These are phyloP conservation scores for Alternaria hordeiaustralica DNA, from an alignment of 2,329 filamentous ascomycete species.

Conservation along the genomic window DNA sequence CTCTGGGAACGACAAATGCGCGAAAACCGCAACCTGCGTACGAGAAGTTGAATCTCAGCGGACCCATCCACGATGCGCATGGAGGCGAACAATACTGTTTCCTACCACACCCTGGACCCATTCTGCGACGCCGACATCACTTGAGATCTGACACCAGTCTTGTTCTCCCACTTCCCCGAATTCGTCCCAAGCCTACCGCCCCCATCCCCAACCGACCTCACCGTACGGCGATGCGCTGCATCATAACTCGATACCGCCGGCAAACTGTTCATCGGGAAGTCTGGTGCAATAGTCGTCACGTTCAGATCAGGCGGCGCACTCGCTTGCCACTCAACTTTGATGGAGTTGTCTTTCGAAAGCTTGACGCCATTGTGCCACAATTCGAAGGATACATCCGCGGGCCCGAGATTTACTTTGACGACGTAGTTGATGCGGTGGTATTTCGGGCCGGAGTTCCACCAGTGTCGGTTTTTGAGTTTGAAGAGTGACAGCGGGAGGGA, in stretches of 20 bases:
- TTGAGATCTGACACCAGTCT: neutral
- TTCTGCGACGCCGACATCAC: neutral
- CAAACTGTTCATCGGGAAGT: slow-evolving; percentile 11
- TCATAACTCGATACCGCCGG: neutral
- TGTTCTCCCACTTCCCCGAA: neutral
- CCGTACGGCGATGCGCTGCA: neutral
- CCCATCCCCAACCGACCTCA: neutral
- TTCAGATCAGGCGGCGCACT: slow-evolving; percentile 13
- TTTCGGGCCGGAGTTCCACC: slow-evolving; percentile 26
- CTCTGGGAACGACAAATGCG: neutral
- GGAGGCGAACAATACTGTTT: neutral
- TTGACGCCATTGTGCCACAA: slow-evolving; percentile 31
- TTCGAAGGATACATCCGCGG: slow-evolving; percentile 29
- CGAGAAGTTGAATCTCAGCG: neutral
- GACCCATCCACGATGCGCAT: neutral
- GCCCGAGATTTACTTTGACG: slow-evolving; percentile 26
- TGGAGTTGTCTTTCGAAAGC: slow-evolving; percentile 25
- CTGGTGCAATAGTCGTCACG: neutral
- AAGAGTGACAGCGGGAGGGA: slow-evolving; percentile 17
- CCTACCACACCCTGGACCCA: neutral
- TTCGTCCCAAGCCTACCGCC: neutral
- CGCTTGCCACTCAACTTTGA: slow-evolving; percentile 30
- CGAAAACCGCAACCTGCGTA: neutral
- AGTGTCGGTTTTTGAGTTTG: slow-evolving; percentile 32
- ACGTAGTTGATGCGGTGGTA: slow-evolving; percentile 26